Percentiles rank a stretch among this genome's conserved stretches.
Evolutionary conservation across 2,329 filamentous ascomycete species (phyloP).

Genomic region (Alternaria ventricosa): DNA sequence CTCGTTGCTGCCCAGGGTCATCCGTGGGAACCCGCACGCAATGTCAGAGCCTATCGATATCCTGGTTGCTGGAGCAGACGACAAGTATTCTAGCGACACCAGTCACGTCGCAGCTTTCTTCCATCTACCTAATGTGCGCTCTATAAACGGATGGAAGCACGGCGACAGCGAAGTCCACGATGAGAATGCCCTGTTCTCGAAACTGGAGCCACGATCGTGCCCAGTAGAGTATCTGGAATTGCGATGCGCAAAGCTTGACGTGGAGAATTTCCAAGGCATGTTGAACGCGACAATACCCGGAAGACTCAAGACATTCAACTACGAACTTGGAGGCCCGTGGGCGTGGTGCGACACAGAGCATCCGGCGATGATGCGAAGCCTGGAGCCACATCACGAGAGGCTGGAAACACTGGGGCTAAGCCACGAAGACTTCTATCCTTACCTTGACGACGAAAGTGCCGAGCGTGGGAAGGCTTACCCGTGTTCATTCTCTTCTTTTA

Average conservation of each 20-base stretch:
- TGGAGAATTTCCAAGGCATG: background rate
- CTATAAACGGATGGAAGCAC: background rate
- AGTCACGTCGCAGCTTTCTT: background rate
- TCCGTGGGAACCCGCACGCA: background rate
- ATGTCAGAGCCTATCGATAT: background rate
- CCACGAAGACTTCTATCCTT: background rate
- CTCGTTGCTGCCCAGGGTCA: background rate
- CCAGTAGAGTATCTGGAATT: background rate
- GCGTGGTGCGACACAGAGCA: background rate
- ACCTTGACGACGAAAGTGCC: background rate
- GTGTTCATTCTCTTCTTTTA: background rate
- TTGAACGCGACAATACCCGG: background rate
- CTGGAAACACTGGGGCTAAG: background rate
- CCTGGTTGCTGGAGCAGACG: background rate
- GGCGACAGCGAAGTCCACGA: background rate
- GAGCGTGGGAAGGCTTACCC: background rate
- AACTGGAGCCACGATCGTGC: background rate
- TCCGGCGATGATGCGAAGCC: background rate
- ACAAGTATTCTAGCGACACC: background rate
- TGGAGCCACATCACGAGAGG: background rate
- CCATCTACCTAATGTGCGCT: background rate
- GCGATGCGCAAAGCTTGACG: background rate
- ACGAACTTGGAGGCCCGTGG: background rate
- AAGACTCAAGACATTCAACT: background rate
- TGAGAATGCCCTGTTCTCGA: background rate